phyloP scores from a whole-genome alignment of 176 grass and related monocot genomes.

The Saccharum spontaneum region DNA sequence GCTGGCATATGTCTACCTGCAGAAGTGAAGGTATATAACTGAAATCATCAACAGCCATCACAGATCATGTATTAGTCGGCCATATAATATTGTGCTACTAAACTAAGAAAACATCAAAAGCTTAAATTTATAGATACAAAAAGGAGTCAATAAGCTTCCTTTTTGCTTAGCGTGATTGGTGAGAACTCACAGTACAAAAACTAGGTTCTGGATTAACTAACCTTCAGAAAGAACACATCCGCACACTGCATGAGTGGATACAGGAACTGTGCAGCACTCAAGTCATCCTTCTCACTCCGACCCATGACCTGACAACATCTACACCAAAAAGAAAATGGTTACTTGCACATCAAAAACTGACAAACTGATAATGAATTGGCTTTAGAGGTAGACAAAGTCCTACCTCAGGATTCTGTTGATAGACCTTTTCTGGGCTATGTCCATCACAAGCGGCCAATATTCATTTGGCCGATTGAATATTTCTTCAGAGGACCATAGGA shows the following conservation, averaged over 20 bases:
- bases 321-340: neutral
- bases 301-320: conserved; percentile 84
- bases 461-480: conserved; percentile 39
- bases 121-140: too few relatives aligned
- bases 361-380: neutral
- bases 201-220: neutral
- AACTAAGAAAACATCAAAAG: neutral
- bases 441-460: conserved; percentile 91
- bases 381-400: neutral
- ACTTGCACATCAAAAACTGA: neutral
- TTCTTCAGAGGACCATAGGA: conserved; percentile 37
- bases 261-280: conserved; percentile 81
- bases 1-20: conserved; percentile 86
- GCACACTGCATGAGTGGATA: conserved; percentile 98
- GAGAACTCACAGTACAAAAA: neutral
- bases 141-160: neutral
- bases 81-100: too few relatives aligned
- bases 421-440: conserved; percentile 69
- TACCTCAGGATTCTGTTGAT: conserved; percentile 66
- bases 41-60: neutral
- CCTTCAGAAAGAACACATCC: conserved; percentile 95
- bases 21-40: conserved; percentile 3
- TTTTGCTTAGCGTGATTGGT: neutral
- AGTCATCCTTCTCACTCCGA: conserved; percentile 61
- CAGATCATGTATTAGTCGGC: too few relatives aligned